These are phyloP conservation scores for Gelatoporia subvermispora DNA, from an alignment of 768 basidiomycete genomes.

Conservation along the genomic window DNA sequence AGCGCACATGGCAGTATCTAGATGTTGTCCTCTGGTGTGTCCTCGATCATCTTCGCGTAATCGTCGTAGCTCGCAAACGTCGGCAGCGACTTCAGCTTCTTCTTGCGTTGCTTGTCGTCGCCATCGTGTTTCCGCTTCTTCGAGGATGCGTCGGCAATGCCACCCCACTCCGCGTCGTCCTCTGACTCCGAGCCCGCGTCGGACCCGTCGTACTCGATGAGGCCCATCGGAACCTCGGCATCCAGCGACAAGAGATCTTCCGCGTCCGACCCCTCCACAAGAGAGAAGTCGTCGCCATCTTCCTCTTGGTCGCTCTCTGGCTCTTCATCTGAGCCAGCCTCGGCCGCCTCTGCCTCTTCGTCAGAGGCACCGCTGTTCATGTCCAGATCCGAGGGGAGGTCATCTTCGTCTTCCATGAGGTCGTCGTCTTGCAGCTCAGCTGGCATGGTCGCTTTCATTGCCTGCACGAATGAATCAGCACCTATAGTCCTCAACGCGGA, in stretches of 20 bases:
- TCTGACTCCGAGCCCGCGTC: constrained; percentile 38
- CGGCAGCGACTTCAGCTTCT: constrained; percentile 64
- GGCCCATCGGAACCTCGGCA: constrained; percentile 47
- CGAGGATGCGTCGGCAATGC: constrained; percentile 31
- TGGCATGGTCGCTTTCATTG: constrained; percentile 86
- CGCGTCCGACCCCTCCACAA: constrained; percentile 65
- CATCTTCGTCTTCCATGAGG: constrained; percentile 28
- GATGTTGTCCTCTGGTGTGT: constrained; percentile 64
- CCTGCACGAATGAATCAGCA: constrained; percentile 40
- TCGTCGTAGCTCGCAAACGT: constrained; percentile 88
- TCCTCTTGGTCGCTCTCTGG: constrained; percentile 24
- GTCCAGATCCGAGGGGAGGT: constrained; percentile 20
- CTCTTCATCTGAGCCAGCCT: constrained; percentile 17
- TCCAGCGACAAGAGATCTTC: constrained; percentile 63
- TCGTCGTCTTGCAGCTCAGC: constrained; percentile 32
- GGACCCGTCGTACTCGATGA: constrained; percentile 58
- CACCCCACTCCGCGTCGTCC: constrained; percentile 53
- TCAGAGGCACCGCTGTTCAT: constrained; percentile 17
- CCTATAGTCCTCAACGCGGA: neutral
- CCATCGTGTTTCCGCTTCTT: constrained; percentile 44
- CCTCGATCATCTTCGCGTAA: constrained; percentile 81
- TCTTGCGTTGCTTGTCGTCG: constrained; percentile 45
- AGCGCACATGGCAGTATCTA: constrained; percentile 17
- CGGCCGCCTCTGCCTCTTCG: constrained; percentile 24
- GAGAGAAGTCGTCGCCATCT: constrained; percentile 44